These are phyloP conservation scores for Leucocoprinus birnbaumii DNA, from an alignment of 768 basidiomycete species.

Conservation along the genomic window DNA sequence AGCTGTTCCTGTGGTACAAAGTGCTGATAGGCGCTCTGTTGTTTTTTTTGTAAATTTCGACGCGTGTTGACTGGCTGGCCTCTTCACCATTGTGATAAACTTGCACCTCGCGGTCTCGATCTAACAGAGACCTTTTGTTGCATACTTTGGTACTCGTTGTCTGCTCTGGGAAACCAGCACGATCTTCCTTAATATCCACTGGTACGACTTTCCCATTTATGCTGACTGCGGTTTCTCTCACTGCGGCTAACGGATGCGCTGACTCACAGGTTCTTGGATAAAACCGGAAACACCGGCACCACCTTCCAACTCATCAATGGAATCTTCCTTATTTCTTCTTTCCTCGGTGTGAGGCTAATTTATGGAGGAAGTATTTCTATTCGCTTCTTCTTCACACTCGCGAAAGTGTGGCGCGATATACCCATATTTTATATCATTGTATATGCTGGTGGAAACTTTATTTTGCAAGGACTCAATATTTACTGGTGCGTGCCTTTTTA, in stretches of 20 bases:
- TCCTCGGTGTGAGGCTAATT: conserved; percentile 68
- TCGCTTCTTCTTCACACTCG: conserved; percentile 61
- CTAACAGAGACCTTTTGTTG: conserved; percentile 71
- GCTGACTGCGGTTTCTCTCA: background rate
- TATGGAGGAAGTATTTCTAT: conserved; percentile 65
- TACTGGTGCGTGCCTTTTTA: conserved; percentile 54
- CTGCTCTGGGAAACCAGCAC: conserved; percentile 87
- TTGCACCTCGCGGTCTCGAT: background rate
- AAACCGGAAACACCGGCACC: conserved; percentile 68
- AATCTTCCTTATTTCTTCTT: conserved; percentile 57
- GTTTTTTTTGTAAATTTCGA: background rate
- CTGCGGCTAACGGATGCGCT: background rate
- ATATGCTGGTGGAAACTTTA: conserved; percentile 57
- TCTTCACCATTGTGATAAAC: background rate
- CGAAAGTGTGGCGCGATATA: conserved; percentile 50
- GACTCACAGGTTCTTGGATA: conserved; percentile 66
- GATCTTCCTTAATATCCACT: conserved; percentile 85
- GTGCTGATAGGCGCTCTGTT: background rate
- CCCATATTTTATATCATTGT: conserved; percentile 46
- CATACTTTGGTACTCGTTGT: conserved; percentile 77
- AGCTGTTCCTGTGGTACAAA: background rate
- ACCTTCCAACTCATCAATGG: conserved; percentile 73
- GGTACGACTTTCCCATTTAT: conserved; percentile 46
- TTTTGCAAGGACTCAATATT: conserved; percentile 74
- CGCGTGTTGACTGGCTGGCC: background rate